These are phyloP conservation scores for Pouteria glomerata DNA, from an alignment of 148 eudicot species.

Conservation along the genomic window DNA sequence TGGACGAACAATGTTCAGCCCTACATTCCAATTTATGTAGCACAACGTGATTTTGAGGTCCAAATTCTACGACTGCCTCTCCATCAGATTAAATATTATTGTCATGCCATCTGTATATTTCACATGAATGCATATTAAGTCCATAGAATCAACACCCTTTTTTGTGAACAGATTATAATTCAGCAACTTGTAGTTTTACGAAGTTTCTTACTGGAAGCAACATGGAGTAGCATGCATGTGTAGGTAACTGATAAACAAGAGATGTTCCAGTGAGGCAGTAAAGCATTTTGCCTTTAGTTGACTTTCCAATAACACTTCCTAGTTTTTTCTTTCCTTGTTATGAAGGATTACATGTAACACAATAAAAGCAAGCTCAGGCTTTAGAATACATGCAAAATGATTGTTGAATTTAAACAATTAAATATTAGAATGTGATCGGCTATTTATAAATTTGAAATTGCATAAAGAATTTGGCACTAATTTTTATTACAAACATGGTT, in stretches of 20 bases:
- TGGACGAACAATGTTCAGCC: constrained; percentile 99
- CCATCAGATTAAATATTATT: not conserved
- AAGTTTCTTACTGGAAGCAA: not conserved
- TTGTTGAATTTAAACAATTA: not conserved
- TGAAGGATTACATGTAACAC: not conserved
- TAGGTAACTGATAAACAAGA: not conserved
- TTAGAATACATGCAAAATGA: not conserved
- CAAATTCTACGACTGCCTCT: constrained; percentile 7
- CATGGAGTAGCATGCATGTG: too few relatives aligned
- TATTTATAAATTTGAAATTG: not conserved
- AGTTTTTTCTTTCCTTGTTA: not conserved
- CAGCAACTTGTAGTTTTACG: not conserved
- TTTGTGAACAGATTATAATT: not conserved
- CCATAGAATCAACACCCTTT: not conserved
- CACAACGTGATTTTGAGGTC: constrained; percentile 97
- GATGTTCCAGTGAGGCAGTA: not conserved
- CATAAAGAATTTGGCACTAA: not conserved
- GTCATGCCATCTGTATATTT: not conserved
- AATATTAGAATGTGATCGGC: too few relatives aligned
- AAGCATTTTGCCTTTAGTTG: not conserved
- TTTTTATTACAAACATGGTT: not conserved
- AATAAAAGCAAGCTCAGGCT: not conserved
- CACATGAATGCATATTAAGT: not conserved
- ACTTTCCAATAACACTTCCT: not conserved
- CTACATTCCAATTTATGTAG: constrained; percentile 71